Evolutionary conservation across 2,329 filamentous ascomycete genomes (phyloP).

Genomic region (Penicillium concentricum): DNA sequence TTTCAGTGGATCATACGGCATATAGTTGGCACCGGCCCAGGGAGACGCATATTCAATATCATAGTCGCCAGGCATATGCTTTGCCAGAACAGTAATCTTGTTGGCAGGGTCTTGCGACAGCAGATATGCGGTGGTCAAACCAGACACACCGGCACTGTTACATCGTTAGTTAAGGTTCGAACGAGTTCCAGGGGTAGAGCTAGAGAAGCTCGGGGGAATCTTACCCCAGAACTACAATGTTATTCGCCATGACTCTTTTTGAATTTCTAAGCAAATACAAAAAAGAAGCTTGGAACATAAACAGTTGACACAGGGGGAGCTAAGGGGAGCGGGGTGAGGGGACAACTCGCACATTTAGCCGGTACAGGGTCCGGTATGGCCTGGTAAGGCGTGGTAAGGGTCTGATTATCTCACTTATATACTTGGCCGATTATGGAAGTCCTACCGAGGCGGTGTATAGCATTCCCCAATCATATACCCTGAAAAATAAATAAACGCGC

Average conservation of each 20-base stretch:
- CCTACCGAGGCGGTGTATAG: slow-evolving; percentile 14
- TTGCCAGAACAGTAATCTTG: slow-evolving; percentile 70
- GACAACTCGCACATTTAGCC: slow-evolving; percentile 5
- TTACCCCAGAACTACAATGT: slow-evolving; percentile 44
- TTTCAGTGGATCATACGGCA: slow-evolving; percentile 57
- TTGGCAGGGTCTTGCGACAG: slow-evolving; percentile 58
- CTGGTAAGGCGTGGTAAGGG: not conserved
- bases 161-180: slow-evolving; percentile 5
- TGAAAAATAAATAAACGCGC: slow-evolving; percentile 10
- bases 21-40: slow-evolving; percentile 80
- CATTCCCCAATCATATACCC: not conserved
- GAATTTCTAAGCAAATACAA: not conserved
- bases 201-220: slow-evolving; percentile 1
- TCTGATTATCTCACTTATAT: not conserved
- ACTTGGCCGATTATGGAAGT: slow-evolving; percentile 1
- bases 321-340: slow-evolving; percentile 14
- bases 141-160: slow-evolving; percentile 62
- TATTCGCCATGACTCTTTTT: slow-evolving; percentile 34
- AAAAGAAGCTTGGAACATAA: not conserved
- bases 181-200: not conserved
- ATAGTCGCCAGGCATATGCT: slow-evolving; percentile 92
- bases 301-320: not conserved
- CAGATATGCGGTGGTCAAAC: slow-evolving; percentile 63
- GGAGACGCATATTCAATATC: slow-evolving; percentile 87
- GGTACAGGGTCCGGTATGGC: not conserved